Conservation (phyloP, 164 flowering plant species). For the Tetracentron sinense region DNA sequence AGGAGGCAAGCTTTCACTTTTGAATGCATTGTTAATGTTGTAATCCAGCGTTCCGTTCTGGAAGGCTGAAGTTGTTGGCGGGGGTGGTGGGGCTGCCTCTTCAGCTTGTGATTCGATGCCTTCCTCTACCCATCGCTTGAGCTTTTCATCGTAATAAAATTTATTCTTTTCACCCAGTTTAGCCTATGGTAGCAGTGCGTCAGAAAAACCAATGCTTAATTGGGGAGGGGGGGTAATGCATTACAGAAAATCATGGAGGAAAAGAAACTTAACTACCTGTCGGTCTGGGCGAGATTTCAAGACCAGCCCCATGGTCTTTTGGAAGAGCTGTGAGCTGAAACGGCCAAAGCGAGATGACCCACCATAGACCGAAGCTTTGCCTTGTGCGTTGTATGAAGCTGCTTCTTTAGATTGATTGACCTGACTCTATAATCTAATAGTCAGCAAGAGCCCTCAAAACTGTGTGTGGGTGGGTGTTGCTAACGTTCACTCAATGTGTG, state of each 20-base stretch:
- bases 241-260: not conserved
- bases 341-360: conserved; percentile 72
- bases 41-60: conserved; percentile 59
- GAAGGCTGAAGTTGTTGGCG: conserved; percentile 66
- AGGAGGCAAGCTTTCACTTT: conserved; percentile 33
- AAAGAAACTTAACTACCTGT: conserved; percentile 47
- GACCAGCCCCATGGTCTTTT: conserved; percentile 83
- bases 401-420: no score
- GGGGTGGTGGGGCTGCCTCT: conserved; percentile 79
- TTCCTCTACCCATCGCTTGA: conserved; percentile 96
- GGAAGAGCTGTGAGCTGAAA: conserved; percentile 71
- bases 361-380: conserved; percentile 42
- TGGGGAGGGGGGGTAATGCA: conserved; percentile 3
- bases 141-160: conserved; percentile 93
- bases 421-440: conserved; percentile 17
- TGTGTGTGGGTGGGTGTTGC: not conserved
- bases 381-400: conserved; percentile 34
- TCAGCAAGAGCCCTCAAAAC: not conserved
- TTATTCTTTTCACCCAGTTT: conserved; percentile 86
- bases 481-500: no score
- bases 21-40: conserved; percentile 40
- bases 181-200: conserved; percentile 46
- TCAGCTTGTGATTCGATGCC: conserved; percentile 84
- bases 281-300: conserved; percentile 58
- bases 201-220: not conserved